These are phyloP conservation scores for Trichophyton benhamiae DNA, from an alignment of 2,329 filamentous ascomycete species.

Conservation along the genomic window DNA sequence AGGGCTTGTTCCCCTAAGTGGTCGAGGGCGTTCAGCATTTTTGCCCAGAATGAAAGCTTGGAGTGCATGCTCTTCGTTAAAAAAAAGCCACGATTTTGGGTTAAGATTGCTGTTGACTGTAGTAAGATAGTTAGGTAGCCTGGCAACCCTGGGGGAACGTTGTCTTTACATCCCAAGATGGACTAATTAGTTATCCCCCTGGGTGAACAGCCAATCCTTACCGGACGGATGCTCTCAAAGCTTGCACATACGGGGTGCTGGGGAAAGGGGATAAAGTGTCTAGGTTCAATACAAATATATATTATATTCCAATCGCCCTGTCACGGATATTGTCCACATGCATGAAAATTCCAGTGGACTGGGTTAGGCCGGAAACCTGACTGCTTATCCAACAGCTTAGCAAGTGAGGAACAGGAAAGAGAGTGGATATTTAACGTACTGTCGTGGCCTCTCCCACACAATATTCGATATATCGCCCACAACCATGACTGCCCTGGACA, in stretches of 20 bases:
- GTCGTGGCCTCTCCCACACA: neutral
- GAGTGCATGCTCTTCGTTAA: neutral
- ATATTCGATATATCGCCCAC: neutral
- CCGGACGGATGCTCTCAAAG: neutral
- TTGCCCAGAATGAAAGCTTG: neutral
- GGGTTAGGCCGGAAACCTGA: neutral
- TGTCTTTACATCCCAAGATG: neutral
- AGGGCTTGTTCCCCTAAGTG: neutral
- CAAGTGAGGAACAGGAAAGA: neutral
- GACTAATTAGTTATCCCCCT: neutral
- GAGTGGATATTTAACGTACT: neutral
- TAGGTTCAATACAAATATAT: neutral
- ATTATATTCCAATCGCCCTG: neutral
- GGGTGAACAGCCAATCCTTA: neutral
- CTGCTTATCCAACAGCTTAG: neutral
- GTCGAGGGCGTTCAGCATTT: neutral
- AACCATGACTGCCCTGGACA: neutral
- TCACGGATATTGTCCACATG: neutral
- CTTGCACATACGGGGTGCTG: neutral
- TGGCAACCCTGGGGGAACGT: neutral
- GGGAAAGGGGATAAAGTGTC: neutral
- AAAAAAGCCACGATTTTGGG: neutral
- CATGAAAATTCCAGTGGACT: neutral
- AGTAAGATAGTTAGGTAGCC: neutral
- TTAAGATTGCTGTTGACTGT: neutral